Evolutionary conservation across 257 asterid genomes (phyloP), one percentile per base, ranked within the genome.

Genomic region (Rauvolfia tetraphylla): DNA sequence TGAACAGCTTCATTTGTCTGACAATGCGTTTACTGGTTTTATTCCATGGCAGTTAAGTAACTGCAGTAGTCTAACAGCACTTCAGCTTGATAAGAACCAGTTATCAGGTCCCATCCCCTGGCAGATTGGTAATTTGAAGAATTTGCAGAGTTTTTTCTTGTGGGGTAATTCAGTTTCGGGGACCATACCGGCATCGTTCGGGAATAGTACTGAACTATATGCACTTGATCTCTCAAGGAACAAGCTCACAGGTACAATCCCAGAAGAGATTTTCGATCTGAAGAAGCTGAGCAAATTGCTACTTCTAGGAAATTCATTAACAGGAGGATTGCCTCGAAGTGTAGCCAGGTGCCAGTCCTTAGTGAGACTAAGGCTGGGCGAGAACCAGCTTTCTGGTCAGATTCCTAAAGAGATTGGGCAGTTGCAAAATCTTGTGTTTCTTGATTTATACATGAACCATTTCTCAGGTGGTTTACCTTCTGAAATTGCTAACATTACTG

Each of bases 91-190:
- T 75, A 89, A 90, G 68, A 95, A 95, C 82, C 93, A 84, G 72
- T 73, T 95, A 39, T 88, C 95, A 1, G 98, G 98, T 34, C 70
- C 87, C 67, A 88, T 95, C 73, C 98, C 98, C 0, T 75, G 79
- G 80, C 83, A 86, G 62, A 56, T 94, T n/a, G 97, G 97, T 4
- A 80, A 87, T 49, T 81, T 94, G n/a, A 90, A 90, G 88, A 74
- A 87, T 67, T 72, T 94, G 77, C 98, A 94, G 92, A 92, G 90
- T 66, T 87, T 94, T 53, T 88, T 88, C 89, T 78, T 94, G 79
- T 94, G 98, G 98, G 97, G 92, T 46, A 94, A 94, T 77, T 85
- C 77, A 0, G 91, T 92, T 31, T 90, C 98, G 0, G 98, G 98
- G 3, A 87, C 87, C 15, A 89, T 94, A 23, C 98, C 97, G 1